Base-by-base conservation (phyloP, 768 basidiomycete species). In the Austroboletus festivus region DNA sequence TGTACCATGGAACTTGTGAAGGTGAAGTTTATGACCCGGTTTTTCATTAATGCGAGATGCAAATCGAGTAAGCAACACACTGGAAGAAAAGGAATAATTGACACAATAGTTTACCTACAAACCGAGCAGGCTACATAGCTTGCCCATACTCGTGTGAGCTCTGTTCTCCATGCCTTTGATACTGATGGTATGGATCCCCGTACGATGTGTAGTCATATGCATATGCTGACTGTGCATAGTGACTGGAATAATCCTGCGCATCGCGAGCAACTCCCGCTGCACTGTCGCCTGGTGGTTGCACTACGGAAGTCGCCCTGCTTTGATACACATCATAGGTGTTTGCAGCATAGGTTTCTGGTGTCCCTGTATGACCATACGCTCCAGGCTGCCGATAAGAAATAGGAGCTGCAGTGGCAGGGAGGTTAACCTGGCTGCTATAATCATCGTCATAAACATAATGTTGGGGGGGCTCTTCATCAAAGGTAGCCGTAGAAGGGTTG, bases 391-490 rank as follows among this genome's bases (percentile, higher is more conserved):
- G 73, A 40, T 77, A 76, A 24, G 74, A 74, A 44, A 83, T 76
- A 5, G 85, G 79, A 26, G 85, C 83, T 16, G 82, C 81, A 24
- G 77, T 67, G 5, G 73, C 55, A 16, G 84, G 65, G 13, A 90
- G 76, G 60, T 85, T 78, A 24, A 73, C 68, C 19, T 76, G 77
- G 61, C 84, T 85, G 53, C 82, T 79, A 58, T 82, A 79, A 55
- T 89, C 86, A 47, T 88, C 84, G 50, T 85, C 85, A 54, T 85
- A 81, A 31, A 55, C 62, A 31, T 79, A 74, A 15, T 73, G 52
- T 38, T 64, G 73, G 23, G 70, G 63, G 18, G 81, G 75, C 52
- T 83, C 82, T 40, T 79, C 74, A 5, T 68, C 72, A 41, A 88
- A 71, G 33, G 79, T 75, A 40, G 75, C 66, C 35, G 78, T 66